These are phyloP conservation scores for Sporothrix variecibatus DNA, from an alignment of 2,329 filamentous ascomycete species.

Conservation along the genomic window DNA sequence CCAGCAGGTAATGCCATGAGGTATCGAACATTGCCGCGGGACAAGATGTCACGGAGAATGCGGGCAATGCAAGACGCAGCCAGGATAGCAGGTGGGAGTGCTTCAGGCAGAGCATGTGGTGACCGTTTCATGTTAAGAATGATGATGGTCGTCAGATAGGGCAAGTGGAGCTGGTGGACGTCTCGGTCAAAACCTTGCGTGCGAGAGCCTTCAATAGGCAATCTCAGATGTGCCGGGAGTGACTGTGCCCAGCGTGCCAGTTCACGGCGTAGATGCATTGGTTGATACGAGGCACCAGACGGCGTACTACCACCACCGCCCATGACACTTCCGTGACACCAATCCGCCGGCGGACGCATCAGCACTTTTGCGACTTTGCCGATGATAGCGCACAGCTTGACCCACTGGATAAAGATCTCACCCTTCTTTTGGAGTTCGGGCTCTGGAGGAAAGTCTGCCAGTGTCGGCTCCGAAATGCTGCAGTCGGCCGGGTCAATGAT, in stretches of 20 bases:
- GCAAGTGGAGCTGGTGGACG: slow-evolving; percentile 22
- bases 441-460: slow-evolving; percentile 12
- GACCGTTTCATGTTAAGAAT: slow-evolving; percentile 21
- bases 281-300: not conserved
- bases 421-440: slow-evolving; percentile 9
- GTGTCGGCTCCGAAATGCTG: slow-evolving; percentile 14
- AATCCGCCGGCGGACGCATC: slow-evolving; percentile 2
- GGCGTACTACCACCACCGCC: not conserved
- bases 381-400: slow-evolving; percentile 19
- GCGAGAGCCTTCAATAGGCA: not conserved
- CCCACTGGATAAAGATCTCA: slow-evolving; percentile 24
- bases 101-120: slow-evolving; percentile 15
- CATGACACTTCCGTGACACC: not conserved
- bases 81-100: slow-evolving; percentile 5
- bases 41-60: slow-evolving; percentile 17
- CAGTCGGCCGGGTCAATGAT: slow-evolving; percentile 24
- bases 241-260: slow-evolving; percentile 11
- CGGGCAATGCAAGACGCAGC: slow-evolving; percentile 20
- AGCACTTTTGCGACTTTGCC: slow-evolving; percentile 10
- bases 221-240: not conserved
- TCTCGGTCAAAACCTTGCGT: slow-evolving; percentile 12
- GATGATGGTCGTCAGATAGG: slow-evolving; percentile 17
- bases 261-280: slow-evolving; percentile 11
- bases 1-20: slow-evolving; percentile 23
- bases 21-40: slow-evolving; percentile 15